Evolutionary conservation across 305 asterid genomes (phyloP), one percentile per base, ranked within the genome.

Genomic region (Solanum hybrid): DNA sequence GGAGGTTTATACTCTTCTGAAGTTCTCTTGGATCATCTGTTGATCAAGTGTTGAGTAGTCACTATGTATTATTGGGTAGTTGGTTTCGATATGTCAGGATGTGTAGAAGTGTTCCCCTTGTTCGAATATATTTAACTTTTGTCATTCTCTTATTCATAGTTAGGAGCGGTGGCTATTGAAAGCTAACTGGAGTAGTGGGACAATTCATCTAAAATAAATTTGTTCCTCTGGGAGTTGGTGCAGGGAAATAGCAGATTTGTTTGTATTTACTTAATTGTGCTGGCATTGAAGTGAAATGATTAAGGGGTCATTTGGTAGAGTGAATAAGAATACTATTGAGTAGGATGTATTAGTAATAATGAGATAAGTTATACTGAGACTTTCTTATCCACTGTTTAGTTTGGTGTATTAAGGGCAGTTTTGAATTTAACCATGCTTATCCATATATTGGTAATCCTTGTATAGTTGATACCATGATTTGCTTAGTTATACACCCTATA

Each of bases 21-120:
- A 72, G 84, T 72, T 87, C 38, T 35, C 89, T 87, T 71, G 84
- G 87, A 84, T 84, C 75, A 51, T 84, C 22, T 84, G 42, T 84
- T 51, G 42, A 56, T 82, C 38, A 51, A 51, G 73, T 46, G 40
- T 84, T 84, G 40, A 51, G 35, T 11, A 84, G 42, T 46, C 42
- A 31, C 40, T 29, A 27, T 27, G 31, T 84, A 51, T 51, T 84
- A 84, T 84, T 51, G 20, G 75, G 40, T 51, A 84, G 76, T 51
- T 51, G 40, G 75, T 51, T 34, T 84, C n/a, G 4, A 51, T 35
- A 24, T 26, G 66, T 56, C 75, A 51, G 71, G 87, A 31, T 46
- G 64, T n/a, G 64, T 80, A 36, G 31, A 42, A 42, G 37, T 81
- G 72, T 31, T 84, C 42, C 13, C 87, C 75, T 46, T 51, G 71